phyloP scores from a whole-genome alignment of 139 green algal species.

The Chlorella sp. region DNA sequence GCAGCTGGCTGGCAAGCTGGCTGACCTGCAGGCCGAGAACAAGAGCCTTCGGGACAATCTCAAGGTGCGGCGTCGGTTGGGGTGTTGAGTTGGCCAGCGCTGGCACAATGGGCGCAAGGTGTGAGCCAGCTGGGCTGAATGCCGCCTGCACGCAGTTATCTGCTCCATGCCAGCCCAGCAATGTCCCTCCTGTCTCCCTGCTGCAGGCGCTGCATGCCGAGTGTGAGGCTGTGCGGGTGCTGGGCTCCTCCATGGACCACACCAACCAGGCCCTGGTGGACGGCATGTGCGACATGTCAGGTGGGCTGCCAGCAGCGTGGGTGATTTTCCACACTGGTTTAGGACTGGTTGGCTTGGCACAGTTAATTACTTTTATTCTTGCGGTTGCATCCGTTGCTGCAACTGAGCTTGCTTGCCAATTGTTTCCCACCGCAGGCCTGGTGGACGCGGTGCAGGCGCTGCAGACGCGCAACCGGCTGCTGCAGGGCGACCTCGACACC shows the following conservation, averaged over 20 bases:
- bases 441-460: slow-evolving; percentile 50
- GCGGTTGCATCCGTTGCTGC: too few relatives aligned
- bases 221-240: slow-evolving; percentile 18
- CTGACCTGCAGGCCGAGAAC: not conserved
- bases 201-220: slow-evolving; percentile 24
- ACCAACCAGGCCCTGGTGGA: slow-evolving; percentile 44
- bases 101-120: too few relatives aligned
- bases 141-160: not conserved
- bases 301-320: not conserved
- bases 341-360: too few relatives aligned
- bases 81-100: not conserved
- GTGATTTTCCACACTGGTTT: too few relatives aligned
- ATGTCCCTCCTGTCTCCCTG: not conserved
- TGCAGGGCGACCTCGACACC: slow-evolving; percentile 32
- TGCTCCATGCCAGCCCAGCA: not conserved
- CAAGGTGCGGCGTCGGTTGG: not conserved
- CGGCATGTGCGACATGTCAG: slow-evolving; percentile 51
- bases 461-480: slow-evolving; percentile 41
- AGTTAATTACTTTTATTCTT: too few relatives aligned
- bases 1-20: slow-evolving; percentile 4
- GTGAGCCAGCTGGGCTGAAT: too few relatives aligned
- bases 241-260: not conserved
- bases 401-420: too few relatives aligned
- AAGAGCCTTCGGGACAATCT: slow-evolving; percentile 2
- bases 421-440: slow-evolving; percentile 24